Evolutionary conservation across 2,329 filamentous ascomycete genomes (phyloP).

Genomic region (Apiospora pterosperma): DNA sequence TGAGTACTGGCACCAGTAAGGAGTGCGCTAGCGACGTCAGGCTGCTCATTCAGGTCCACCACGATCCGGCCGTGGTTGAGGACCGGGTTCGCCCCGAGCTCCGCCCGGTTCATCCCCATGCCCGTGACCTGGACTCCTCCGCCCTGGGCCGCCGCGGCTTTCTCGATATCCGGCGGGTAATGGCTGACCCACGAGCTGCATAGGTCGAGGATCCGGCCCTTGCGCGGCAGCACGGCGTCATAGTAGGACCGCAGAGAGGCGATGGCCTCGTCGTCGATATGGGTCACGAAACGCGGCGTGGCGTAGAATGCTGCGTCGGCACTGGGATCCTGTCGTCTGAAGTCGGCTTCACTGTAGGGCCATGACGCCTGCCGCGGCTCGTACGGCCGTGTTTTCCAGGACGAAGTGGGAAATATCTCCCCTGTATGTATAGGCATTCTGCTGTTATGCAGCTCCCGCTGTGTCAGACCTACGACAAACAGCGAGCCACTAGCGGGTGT

Average conservation of each 20-base stretch:
- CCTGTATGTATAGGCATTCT: too few relatives aligned
- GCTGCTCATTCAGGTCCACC: conserved; percentile 5
- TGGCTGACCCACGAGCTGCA: conserved; percentile 9
- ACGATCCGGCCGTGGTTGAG: background rate
- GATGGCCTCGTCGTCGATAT: conserved; percentile 8
- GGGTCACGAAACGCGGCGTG: conserved; percentile 6
- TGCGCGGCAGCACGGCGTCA: conserved; percentile 3
- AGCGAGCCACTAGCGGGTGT: background rate
- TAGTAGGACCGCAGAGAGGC: conserved; percentile 2
- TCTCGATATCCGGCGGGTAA: conserved; percentile 1
- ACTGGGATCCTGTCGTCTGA: background rate
- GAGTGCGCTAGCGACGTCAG: background rate
- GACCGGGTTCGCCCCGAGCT: conserved; percentile 7
- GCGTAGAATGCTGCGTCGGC: background rate
- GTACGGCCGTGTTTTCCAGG: background rate
- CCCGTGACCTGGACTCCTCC: background rate
- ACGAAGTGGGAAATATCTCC: too few relatives aligned
- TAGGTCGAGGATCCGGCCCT: conserved; percentile 5
- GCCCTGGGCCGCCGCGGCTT: background rate
- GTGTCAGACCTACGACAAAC: background rate
- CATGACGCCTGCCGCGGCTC: conserved; percentile 1
- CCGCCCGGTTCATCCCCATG: conserved; percentile 6
- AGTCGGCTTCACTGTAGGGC: conserved; percentile 6
- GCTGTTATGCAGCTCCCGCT: background rate
- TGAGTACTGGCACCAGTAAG: too few relatives aligned